Conservation (phyloP, 305 asterid genomes). For the Solanum chacoense region DNA sequence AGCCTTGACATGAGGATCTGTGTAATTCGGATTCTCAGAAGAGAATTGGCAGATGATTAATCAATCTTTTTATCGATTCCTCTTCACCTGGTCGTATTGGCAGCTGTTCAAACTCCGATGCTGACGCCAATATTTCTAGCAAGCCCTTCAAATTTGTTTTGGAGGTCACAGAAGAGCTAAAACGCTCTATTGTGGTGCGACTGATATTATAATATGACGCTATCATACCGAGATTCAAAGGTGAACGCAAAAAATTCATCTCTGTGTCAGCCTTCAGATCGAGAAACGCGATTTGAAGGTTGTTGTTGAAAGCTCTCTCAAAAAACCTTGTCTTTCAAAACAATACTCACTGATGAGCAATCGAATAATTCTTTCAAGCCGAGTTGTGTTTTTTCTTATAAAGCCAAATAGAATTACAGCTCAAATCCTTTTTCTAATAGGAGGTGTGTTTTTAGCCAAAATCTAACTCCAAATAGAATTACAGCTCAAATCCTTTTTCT, state of each 20-base stretch:
- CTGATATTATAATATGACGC: constrained; percentile 86
- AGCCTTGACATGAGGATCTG: constrained; percentile 79
- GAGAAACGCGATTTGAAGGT: neutral
- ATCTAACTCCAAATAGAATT: neutral
- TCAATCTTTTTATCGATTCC: constrained; percentile 60
- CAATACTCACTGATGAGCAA: neutral
- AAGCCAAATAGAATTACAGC: neutral
- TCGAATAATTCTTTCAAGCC: neutral
- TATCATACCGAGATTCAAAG: constrained; percentile 83
- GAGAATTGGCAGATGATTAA: constrained; percentile 77
- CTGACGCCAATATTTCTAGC: constrained; percentile 76
- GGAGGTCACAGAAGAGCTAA: constrained; percentile 71
- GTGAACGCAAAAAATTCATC: constrained; percentile 55
- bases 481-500: neutral
- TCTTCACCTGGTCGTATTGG: constrained; percentile 91
- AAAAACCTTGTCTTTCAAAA: neutral
- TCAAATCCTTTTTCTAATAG: neutral
- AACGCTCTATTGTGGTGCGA: constrained; percentile 84
- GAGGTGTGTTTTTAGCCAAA: too few relatives aligned
- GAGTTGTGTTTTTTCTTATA: neutral
- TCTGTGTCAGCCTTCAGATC: constrained; percentile 65
- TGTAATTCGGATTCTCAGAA: constrained; percentile 56
- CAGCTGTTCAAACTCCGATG: constrained; percentile 77
- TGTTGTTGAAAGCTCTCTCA: neutral
- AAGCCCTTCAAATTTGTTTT: constrained; percentile 87